Percentiles rank a stretch among this genome's conserved stretches.
Conservation (phyloP, 768 basidiomycete genomes). For the Rhizopogon vesiculosus region DNA sequence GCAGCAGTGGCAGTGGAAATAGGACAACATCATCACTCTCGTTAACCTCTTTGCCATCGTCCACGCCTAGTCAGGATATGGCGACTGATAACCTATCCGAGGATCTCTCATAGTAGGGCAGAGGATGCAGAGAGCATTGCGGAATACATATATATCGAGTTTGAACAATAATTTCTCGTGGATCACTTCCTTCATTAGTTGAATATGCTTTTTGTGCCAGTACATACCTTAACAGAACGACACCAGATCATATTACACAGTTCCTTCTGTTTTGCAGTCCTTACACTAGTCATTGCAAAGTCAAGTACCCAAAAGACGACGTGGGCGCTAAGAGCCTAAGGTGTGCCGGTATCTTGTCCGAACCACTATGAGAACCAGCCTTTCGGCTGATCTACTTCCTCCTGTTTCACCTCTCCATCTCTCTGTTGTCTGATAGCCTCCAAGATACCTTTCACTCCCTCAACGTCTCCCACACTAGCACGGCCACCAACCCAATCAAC, state of each 20-base stretch:
- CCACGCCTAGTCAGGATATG: too few species aligned
- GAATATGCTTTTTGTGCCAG: neutral
- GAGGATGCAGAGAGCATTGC: neutral
- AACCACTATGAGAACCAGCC: constrained; percentile 47
- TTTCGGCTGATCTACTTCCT: constrained; percentile 39
- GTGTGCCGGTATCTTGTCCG: neutral
- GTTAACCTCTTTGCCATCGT: too few species aligned
- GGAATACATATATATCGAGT: neutral
- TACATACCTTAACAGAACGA: neutral
- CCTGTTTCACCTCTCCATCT: constrained; percentile 56
- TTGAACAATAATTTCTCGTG: neutral
- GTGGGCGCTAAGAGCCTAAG: too few species aligned
- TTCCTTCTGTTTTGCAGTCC: neutral
- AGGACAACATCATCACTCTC: too few species aligned
- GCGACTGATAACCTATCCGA: neutral
- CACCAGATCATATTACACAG: neutral
- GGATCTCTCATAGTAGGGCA: neutral
- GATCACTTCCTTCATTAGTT: neutral
- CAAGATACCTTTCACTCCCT: constrained; percentile 63
- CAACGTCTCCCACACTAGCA: constrained; percentile 61
- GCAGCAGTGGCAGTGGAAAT: too few species aligned
- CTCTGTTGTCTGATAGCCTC: constrained; percentile 60
- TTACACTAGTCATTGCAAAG: neutral
- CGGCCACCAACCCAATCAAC: constrained; percentile 72
- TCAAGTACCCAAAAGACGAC: neutral